Base-by-base conservation (phyloP, 1,284 basidiomycete species). In the Neonothopanus nambi region DNA sequence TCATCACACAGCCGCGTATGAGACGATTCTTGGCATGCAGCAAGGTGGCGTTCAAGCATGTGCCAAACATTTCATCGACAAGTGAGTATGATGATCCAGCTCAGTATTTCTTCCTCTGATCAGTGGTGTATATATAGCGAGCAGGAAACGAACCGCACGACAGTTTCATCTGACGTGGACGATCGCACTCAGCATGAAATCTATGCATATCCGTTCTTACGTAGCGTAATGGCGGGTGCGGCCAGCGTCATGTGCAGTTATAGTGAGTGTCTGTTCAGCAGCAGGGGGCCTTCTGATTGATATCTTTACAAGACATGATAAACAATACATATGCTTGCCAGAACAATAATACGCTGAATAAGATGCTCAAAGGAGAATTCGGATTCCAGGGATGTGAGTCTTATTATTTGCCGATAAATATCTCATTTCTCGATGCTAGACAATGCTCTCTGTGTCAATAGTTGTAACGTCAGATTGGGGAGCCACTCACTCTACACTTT, bases 241-340 rank as follows among this genome's bases (percentile, higher is more conserved):
- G 79, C 85, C 1, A 81, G 81, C 37, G 76, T 93, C 57, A 94
- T 93, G 91, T 93, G 87, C 71, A 84, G 79, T 13, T 85, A 85
- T 69, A 82, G 75, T 76, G 48, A 47, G 74, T 67, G 26, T 28
- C 11, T 28, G 5, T 28, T 5, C 26, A n/a, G n/a, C n/a, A n/a
- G 26, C 26, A 28, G 26, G 26, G 11, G 11, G 5, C 26, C 26
- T 28, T 28, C 5, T 5, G 11, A 28, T 28, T 28, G 26, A 28
- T 11, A 11, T 28, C 5, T 5, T 11, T 11, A 12, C 5, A 28
- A 84, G 80, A 84, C 63, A 63, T 79, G 38, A 73, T 93, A 63
- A 94, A 95, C 67, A 83, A 82, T 24, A 90, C 87, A 0, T 89
- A 85, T 56, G 85, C 90, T 1, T 93, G 91, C 68, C 84, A 91